Base-by-base conservation (phyloP, 2,329 filamentous ascomycete species). In the Ceratocystis ficicola region DNA sequence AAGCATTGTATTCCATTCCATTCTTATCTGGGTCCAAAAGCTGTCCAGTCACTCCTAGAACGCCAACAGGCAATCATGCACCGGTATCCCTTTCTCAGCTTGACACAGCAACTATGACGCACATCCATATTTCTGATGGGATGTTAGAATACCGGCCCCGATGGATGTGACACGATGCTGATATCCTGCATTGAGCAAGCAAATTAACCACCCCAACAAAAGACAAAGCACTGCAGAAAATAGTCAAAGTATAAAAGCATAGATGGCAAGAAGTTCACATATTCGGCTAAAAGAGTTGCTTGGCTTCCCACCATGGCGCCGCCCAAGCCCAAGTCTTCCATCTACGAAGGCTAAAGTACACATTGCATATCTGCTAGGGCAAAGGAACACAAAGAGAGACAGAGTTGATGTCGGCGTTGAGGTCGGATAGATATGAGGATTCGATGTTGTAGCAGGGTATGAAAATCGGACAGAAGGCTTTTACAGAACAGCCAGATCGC, bases 401-500 rank as follows among this genome's bases (percentile, higher is more conserved):
- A 25, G 60, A 65, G 36, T 25, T 20, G 28, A 36, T 61, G 64
- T 66, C 52, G 48, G 41, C 28, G 28, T 63, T 55, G 50, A 30
- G 22, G 57, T 68, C 44, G 63, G 59, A 30, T 48, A 50, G 50
- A 30, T 41, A 10, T 15, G 12, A 12, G 36, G 36, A 32, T 46
- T 67, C 55, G 66, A 30, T 55, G 12, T 60, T 44, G 55, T 28
- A 10, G 17, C 65, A 41, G 8, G 36, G 36, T 41, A 41, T 41
- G 36, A 12, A 41, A 41, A 41, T 41, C 36, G 36, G 36, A 5
- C 36, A 5, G 10, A 69, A 71, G 69, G 73, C 73, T 76, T 84
- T 85, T 96, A 99, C 77, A 97, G 83, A 73, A 95, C 81, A 73
- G 94, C 93, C 73, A 97, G 86, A 77, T 97, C 92, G 82, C 94